A percentile compares a stretch with the other conserved stretches of the same genome.
These are phyloP conservation scores for Phanerochaete carnosa DNA, from an alignment of 768 basidiomycete genomes.

Conservation along the genomic window DNA sequence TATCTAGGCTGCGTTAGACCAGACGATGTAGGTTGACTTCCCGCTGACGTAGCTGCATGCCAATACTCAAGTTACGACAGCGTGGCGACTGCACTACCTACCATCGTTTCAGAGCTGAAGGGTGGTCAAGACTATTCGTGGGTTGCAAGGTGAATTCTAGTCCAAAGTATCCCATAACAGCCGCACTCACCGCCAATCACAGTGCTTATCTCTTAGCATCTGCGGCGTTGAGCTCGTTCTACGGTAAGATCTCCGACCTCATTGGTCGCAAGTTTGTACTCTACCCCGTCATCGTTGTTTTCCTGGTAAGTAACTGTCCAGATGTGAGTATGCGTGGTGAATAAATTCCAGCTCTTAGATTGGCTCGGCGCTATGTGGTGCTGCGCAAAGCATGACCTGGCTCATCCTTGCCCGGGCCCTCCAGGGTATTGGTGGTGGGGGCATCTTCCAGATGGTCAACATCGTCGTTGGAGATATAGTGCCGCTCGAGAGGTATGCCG, in stretches of 20 bases:
- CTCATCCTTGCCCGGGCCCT: constrained; percentile 37
- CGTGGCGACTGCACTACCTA: constrained; percentile 74
- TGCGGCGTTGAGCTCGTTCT: constrained; percentile 24
- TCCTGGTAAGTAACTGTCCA: constrained; percentile 24
- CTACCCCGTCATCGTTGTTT: constrained; percentile 32
- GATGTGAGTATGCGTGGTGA: neutral
- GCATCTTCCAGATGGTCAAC: constrained; percentile 32
- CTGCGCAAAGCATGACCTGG: constrained; percentile 43
- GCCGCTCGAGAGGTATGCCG: constrained; percentile 28
- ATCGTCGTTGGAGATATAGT: constrained; percentile 40
- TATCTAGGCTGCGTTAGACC: constrained; percentile 49
- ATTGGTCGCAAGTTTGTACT: constrained; percentile 37
- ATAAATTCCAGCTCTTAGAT: constrained; percentile 15
- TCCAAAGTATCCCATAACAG: neutral
- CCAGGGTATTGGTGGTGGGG: constrained; percentile 43
- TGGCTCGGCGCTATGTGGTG: constrained; percentile 39
- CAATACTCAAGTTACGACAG: neutral
- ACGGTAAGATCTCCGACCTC: constrained; percentile 30
- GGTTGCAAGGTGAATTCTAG: constrained; percentile 57
- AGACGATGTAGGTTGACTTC: constrained; percentile 35
- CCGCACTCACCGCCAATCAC: neutral
- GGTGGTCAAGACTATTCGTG: constrained; percentile 66
- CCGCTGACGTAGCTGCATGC: neutral
- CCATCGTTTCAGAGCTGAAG: constrained; percentile 63
- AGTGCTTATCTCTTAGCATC: constrained; percentile 28